phyloP scores from a whole-genome alignment of 495 filamentous ascomycete genomes.

The Penicillium nucicola region DNA sequence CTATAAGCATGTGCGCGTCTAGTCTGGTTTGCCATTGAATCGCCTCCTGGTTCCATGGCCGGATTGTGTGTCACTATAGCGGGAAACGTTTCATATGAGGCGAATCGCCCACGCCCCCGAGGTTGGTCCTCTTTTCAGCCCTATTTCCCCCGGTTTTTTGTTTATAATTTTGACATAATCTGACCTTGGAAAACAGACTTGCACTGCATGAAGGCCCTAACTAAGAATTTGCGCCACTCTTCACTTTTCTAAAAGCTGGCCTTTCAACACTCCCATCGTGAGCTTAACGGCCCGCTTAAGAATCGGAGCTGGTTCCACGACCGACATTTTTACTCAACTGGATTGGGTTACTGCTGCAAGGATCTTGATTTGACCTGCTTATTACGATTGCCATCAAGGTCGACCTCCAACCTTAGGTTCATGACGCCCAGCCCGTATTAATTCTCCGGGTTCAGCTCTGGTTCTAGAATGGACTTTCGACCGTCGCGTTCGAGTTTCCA shows the following conservation, averaged over 20 bases:
- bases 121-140: slow-evolving; percentile 20
- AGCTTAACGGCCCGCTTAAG: slow-evolving; percentile 17
- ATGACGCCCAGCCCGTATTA: slow-evolving; percentile 6
- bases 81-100: slow-evolving; percentile 32
- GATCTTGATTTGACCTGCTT: slow-evolving; percentile 19
- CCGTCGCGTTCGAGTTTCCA: slow-evolving; percentile 51
- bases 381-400: neutral
- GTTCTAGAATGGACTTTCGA: slow-evolving; percentile 54
- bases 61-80: slow-evolving; percentile 31
- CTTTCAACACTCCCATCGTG: slow-evolving; percentile 18
- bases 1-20: slow-evolving; percentile 30
- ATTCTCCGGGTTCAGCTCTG: slow-evolving; percentile 20
- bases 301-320: slow-evolving; percentile 26
- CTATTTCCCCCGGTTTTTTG: slow-evolving; percentile 14
- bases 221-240: slow-evolving; percentile 6
- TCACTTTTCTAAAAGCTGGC: slow-evolving; percentile 21
- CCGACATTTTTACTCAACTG: slow-evolving; percentile 27
- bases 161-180: slow-evolving; percentile 12
- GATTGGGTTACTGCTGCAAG: slow-evolving; percentile 25
- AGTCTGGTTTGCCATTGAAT: slow-evolving; percentile 29
- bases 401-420: slow-evolving; percentile 4
- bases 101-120: slow-evolving; percentile 26
- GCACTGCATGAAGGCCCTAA: slow-evolving; percentile 13
- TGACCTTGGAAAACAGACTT: slow-evolving; percentile 19
- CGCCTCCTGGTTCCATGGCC: slow-evolving; percentile 34